Evolutionary conservation across 768 basidiomycete genomes (phyloP), one percentile per base, ranked within the genome.

Genomic region (Boletus pseudopeckii): DNA sequence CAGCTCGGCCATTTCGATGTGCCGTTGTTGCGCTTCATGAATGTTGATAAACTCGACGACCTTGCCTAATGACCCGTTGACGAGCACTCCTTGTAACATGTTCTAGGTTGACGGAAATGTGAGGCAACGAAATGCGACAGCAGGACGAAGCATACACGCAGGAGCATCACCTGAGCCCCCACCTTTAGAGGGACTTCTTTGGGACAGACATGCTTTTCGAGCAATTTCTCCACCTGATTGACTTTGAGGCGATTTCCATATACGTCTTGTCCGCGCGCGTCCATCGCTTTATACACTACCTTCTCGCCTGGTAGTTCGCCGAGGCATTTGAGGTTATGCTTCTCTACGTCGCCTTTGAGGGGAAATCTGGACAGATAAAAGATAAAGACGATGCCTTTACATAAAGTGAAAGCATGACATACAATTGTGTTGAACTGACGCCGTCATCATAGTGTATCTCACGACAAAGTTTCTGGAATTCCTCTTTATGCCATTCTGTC

Each of bases 21-120:
- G 48, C 17, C 61, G 59, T 11, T 45, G 1, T 32, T 56, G 56
- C 2, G 75, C 74, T 8, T 74, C 70, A 20, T 62, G 66, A 26
- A 58, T 18, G 17, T 60, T 43, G 24, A 64, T 56, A 48, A 76
- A 74, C 24, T 68, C 70, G 7, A 65, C 33, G 18, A 99, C 81
- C 43, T 81, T 84, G 11, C 96, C 97, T 73, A 97, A 85, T 45
- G 86, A 91, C 0, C 96, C 96, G 63, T 99, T 99, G 49, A 98
- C 97, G 26, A 74, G 64, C 20, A 24, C 45, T 1, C 68, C 68
- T 54, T 71, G 64, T 1, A 41, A 28, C 51, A 71, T 63, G 51
- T 74, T 74, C 74, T 74, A 28, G 14, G 41, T 40, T 26, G 51
- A 28, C 11, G 10, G 22, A 8, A n/a, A 41, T 26, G 37, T 55